Base-by-base conservation (phyloP, 495 filamentous ascomycete species). In the Xylaria flabelliformis region DNA sequence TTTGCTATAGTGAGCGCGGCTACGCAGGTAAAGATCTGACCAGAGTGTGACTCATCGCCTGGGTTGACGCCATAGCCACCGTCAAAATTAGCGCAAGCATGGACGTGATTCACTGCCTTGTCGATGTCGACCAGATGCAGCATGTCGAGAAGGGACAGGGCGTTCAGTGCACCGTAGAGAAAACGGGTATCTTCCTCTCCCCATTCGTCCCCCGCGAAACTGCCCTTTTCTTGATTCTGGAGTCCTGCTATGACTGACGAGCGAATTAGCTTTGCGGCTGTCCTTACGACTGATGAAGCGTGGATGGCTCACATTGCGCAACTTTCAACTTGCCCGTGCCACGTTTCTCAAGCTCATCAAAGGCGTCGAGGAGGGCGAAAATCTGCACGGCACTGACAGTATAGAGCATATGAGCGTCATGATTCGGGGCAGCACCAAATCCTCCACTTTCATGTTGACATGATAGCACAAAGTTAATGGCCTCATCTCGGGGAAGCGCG, bases 111-210 rank as follows among this genome's bases (percentile, higher is more conserved):
- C 2, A 97, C 91, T 0, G 94, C 94, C 73, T 92, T 92, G 58
- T 90, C 79, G 3, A 97, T 85, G 76, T 98, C 90, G 71, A 97
- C 87, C 6, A 93, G 77, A 58, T 90, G 77, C 15, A 97, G 78
- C 19, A 92, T 85, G 3, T 87, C 87, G 13, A 99, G 84, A 3
- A 99, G 87, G 0, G 94, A 97, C 39, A 99, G 85, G 8, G 93
- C 92, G 80, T 94, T 95, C 67, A 98, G 84, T 5, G 94, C 93
- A 46, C 91, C 91, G 78, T 95, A 98, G 4, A 98, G 85, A 79
- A 99, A 99, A 15, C 96, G 90, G 8, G 97, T 98, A 81, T 99
- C 96, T 65, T 89, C 89, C 82, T 99, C 96, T 10, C 97, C 96
- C 94, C 94, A 99, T 80, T 97, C 90, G 74, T 98, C 97, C 51